Conservation (phyloP, 495 filamentous ascomycete genomes). For the Xylaria flabelliformis region DNA sequence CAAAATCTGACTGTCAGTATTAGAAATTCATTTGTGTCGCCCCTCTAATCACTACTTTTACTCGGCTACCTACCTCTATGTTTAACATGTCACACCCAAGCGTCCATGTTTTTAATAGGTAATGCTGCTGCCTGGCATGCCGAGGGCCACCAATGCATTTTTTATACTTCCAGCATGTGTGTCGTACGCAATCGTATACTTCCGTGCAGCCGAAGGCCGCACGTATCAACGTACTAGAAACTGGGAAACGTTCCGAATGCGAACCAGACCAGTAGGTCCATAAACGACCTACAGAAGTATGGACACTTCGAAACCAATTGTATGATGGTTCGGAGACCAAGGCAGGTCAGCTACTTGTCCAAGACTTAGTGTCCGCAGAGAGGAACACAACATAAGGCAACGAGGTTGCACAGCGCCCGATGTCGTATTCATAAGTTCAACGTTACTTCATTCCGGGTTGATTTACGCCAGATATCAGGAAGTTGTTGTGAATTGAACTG, state of each 20-base stretch:
- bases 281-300: neutral
- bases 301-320: neutral
- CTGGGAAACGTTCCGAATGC: neutral
- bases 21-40: neutral
- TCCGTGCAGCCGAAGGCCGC: neutral
- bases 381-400: neutral
- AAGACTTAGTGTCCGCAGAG: neutral
- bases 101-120: neutral
- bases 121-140: slow-evolving; percentile 12
- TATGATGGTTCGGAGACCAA: neutral
- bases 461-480: neutral
- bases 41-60: neutral
- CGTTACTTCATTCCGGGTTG: neutral
- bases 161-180: neutral
- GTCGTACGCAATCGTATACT: neutral
- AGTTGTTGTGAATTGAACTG: neutral
- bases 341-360: neutral
- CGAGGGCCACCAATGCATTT: neutral
- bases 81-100: neutral
- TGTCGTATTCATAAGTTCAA: neutral
- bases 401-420: neutral
- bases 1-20: neutral
- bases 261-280: neutral
- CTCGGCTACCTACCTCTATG: neutral
- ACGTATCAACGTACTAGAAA: neutral